Base-by-base conservation (phyloP, 805 yeast species). In the Phaffomyces thermotolerans region DNA sequence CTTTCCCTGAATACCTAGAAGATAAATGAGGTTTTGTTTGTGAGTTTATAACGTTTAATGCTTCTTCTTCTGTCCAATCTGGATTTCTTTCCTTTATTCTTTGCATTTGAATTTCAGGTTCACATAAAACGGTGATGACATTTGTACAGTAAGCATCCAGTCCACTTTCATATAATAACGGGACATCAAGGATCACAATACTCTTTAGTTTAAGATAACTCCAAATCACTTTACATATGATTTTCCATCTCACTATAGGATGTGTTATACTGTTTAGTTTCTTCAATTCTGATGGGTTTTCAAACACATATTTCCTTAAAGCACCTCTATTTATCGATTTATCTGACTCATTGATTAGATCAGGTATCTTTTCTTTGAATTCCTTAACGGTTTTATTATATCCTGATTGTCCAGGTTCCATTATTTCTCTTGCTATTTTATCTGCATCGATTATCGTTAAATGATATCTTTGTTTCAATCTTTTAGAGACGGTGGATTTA, bases 381-480 rank as follows among this genome's bases (percentile, higher is more conserved):
- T 83, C 66, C 8, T 54, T 60, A 1, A 86, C 77, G 8, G 93
- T 82, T 51, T 75, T 66, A 1, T 69, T 66, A 62, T 85, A 89
- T 0, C 91, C 95, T 3, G 69, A 66, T 37, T 70, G 72, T 0
- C 93, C 95, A 0, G 96, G 96, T 51, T 73, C 76, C 10, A 91
- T 95, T 8, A 90, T 84, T 48, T 87, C 79, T 46, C 84, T 74
- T 0, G 99, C 98, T 36, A 95, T 82, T 40, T 76, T 61, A 61
- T 93, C 99, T 1, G 99, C 98, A 66, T 93, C 99, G 1, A 93
- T 72, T 1, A 93, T 63, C 0, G 83, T 72, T 6, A 84, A 46
- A 2, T 68, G 57, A 55, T 80, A 72, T 10, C 76, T 64, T 9
- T 76, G 73, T 5, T 61, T 48, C 10, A 93, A 64, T 31, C 75